phyloP scores from a whole-genome alignment of 768 basidiomycete species.

The Boletales sp. region DNA sequence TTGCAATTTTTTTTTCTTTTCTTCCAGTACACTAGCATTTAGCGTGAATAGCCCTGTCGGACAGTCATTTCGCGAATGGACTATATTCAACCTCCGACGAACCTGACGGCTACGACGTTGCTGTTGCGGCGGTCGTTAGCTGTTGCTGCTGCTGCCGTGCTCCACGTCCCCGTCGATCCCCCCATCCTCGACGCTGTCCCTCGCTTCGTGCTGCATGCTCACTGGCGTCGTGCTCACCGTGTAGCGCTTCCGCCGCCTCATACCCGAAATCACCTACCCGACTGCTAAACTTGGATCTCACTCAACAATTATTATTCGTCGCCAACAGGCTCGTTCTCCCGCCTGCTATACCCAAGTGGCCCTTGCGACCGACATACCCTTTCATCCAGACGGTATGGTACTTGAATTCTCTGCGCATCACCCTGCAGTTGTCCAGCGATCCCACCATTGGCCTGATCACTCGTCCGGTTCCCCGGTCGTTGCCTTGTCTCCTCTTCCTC shows the following conservation, averaged over 20 bases:
- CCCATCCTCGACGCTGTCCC: slow-evolving; percentile 5
- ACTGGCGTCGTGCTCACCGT: slow-evolving; percentile 4
- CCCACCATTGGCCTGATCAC: slow-evolving; percentile 35
- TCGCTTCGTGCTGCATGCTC: slow-evolving; percentile 14
- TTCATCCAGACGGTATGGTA: slow-evolving; percentile 23
- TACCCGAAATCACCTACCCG: slow-evolving; percentile 3
- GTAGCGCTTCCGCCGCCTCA: slow-evolving; percentile 4
- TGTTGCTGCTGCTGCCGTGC: not conserved
- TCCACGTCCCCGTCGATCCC: slow-evolving; percentile 7
- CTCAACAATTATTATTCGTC: slow-evolving; percentile 8
- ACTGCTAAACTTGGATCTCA: slow-evolving; percentile 15
- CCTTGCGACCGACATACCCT: not conserved
- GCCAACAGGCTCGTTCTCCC: not conserved
- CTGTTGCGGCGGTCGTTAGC: slow-evolving; percentile 5
- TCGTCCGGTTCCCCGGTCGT: slow-evolving; percentile 15
- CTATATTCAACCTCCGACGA: slow-evolving; percentile 29
- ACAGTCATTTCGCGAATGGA: slow-evolving; percentile 2
- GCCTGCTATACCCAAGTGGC: not conserved
- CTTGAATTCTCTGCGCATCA: slow-evolving; percentile 29
- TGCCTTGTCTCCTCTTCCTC: slow-evolving; percentile 29
- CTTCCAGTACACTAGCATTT: not conserved
- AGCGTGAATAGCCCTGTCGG: slow-evolving; percentile 10
- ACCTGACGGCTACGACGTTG: slow-evolving; percentile 10
- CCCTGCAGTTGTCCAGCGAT: slow-evolving; percentile 24
- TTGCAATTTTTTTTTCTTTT: slow-evolving; percentile 11